A percentile compares a stretch with the other conserved stretches of the same genome.
Evolutionary conservation across 1,284 basidiomycete genomes (phyloP).

Genomic region (Wallemia hederae): DNA sequence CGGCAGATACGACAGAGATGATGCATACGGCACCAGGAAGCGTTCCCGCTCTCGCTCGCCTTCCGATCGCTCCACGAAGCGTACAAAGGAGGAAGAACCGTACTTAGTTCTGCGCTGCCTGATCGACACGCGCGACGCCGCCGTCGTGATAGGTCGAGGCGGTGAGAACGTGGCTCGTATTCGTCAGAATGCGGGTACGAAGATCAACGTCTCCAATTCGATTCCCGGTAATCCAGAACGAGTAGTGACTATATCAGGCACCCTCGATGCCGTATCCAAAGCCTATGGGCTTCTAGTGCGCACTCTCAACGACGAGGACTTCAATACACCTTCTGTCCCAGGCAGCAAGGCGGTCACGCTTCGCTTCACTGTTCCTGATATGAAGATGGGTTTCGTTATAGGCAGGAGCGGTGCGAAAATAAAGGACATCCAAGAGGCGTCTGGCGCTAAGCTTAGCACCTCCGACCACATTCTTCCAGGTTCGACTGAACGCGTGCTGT

Average conservation of each 20-base stretch:
- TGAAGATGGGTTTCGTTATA: conserved; percentile 96
- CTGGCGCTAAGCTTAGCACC: conserved; percentile 79
- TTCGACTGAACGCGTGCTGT: conserved; percentile 94
- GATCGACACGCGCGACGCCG: conserved; percentile 96
- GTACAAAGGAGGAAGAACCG: conserved; percentile 6
- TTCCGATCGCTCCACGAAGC: neutral
- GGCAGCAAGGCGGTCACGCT: conserved; percentile 95
- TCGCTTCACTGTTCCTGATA: conserved; percentile 98
- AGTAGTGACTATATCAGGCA: conserved; percentile 83
- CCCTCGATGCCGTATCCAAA: conserved; percentile 95
- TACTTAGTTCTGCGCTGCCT: conserved; percentile 38
- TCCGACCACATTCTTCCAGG: conserved; percentile 94
- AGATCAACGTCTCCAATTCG: conserved; percentile 82
- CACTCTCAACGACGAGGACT: conserved; percentile 96
- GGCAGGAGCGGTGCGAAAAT: conserved; percentile 94
- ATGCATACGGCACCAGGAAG: neutral
- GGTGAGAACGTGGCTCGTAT: conserved; percentile 97
- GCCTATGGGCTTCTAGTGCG: conserved; percentile 96
- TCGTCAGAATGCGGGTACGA: conserved; percentile 79
- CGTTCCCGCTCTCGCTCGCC: neutral
- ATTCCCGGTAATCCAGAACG: conserved; percentile 94
- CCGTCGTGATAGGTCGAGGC: conserved; percentile 91
- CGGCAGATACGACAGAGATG: neutral
- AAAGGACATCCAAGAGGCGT: conserved; percentile 98
- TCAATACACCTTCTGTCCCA: conserved; percentile 85